Evolutionary conservation across 768 basidiomycete genomes (phyloP).

Genomic region (Pleurotus djamor): DNA sequence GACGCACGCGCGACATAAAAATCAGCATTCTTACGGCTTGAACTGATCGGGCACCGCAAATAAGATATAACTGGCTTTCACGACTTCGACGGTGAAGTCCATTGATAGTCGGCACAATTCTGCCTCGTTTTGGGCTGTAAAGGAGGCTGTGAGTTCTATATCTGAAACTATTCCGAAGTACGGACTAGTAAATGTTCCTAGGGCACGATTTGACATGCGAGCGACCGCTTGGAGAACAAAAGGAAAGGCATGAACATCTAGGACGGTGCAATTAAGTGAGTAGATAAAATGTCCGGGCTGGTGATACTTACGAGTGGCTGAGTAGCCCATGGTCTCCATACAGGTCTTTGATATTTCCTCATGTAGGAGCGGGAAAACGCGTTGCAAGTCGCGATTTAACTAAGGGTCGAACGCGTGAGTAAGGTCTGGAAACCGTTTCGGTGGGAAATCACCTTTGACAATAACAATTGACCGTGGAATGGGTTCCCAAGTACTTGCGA

Average conservation of each 20-base stretch:
- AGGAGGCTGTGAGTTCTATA: not conserved
- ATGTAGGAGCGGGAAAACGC: not conserved
- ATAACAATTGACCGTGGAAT: not conserved
- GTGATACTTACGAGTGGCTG: not conserved
- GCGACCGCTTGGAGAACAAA: not conserved
- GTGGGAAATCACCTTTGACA: not conserved
- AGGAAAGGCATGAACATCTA: not conserved
- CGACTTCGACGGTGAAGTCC: not conserved
- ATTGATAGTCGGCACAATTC: not conserved
- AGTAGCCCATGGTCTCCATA: not conserved
- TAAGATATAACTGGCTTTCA: not conserved
- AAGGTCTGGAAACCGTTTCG: not conserved
- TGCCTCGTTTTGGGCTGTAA: not conserved
- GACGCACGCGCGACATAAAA: not conserved
- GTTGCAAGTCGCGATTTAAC: not conserved
- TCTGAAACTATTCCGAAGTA: not conserved
- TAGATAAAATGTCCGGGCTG: not conserved
- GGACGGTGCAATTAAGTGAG: not conserved
- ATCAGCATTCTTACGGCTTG: not conserved
- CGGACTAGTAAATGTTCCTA: not conserved
- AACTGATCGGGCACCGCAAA: not conserved
- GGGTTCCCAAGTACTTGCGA: slow-evolving; percentile 1
- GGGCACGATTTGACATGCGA: not conserved
- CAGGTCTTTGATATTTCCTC: not conserved
- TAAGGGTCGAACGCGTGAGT: not conserved